Evolutionary conservation across 2,329 filamentous ascomycete species (phyloP).

Genomic region (Thielaviopsis populi): DNA sequence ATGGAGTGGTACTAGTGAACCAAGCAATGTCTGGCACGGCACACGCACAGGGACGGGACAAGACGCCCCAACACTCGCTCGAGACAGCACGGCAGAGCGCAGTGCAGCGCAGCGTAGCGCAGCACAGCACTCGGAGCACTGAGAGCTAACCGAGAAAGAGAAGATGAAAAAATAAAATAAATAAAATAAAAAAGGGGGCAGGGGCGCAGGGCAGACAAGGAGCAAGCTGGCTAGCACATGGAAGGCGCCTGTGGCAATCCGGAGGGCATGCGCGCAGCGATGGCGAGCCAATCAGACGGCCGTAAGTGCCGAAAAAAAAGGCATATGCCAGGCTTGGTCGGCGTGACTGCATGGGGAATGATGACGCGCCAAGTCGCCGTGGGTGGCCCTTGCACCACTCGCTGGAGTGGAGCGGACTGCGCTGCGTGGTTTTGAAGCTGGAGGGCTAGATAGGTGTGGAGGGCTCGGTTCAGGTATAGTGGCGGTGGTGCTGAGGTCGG

Average conservation of each 20-base stretch:
- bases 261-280: background rate
- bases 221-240: background rate
- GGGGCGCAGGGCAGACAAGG: background rate
- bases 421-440: background rate
- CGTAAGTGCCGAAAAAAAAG: slow-evolving; percentile 6
- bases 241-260: slow-evolving; percentile 6
- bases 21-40: background rate
- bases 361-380: slow-evolving; percentile 1
- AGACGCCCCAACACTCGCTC: background rate
- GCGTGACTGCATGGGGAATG: background rate
- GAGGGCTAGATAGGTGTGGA: too few relatives aligned
- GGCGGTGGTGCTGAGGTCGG: background rate
- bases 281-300: slow-evolving; percentile 9
- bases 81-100: too few relatives aligned
- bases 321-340: background rate
- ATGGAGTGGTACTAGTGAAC: background rate
- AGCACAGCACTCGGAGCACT: background rate
- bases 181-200: background rate
- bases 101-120: background rate
- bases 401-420: background rate
- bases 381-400: background rate
- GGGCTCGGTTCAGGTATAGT: too few relatives aligned
- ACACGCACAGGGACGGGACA: background rate
- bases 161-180: too few relatives aligned
- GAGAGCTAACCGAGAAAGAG: background rate